Conservation (phyloP, 257 asterid species). For the Coffea canephora region DNA sequence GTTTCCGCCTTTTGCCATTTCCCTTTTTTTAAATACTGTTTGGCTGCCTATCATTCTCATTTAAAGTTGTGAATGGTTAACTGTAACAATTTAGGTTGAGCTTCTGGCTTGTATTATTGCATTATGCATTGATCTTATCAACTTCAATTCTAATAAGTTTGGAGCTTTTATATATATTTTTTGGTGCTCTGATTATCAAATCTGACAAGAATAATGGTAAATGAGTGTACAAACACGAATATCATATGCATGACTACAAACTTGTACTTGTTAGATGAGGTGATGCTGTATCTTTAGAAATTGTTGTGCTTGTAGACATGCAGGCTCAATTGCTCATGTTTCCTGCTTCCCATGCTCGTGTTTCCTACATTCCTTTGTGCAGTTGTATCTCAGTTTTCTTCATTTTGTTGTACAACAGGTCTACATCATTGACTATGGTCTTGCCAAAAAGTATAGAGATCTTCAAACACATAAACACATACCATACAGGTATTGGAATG, state of each 20-base stretch:
- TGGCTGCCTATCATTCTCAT: no score
- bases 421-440: conserved; percentile 44
- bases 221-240: no score
- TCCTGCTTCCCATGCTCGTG: background rate
- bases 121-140: background rate
- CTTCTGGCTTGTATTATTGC: background rate
- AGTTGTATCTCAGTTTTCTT: background rate
- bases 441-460: conserved; percentile 47
- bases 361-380: background rate
- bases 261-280: background rate
- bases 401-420: conserved; percentile 26
- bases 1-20: background rate
- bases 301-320: background rate
- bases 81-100: background rate
- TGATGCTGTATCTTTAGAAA: background rate
- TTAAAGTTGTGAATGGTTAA: no score
- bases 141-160: background rate
- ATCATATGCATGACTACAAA: background rate
- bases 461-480: conserved; percentile 49
- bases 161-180: background rate
- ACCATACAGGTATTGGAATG: conserved; percentile 36
- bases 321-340: background rate
- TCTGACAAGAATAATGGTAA: no score
- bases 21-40: no score
- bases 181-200: no score